phyloP scores from a whole-genome alignment of 2,329 filamentous ascomycete species.

The Penicillium sp. region DNA sequence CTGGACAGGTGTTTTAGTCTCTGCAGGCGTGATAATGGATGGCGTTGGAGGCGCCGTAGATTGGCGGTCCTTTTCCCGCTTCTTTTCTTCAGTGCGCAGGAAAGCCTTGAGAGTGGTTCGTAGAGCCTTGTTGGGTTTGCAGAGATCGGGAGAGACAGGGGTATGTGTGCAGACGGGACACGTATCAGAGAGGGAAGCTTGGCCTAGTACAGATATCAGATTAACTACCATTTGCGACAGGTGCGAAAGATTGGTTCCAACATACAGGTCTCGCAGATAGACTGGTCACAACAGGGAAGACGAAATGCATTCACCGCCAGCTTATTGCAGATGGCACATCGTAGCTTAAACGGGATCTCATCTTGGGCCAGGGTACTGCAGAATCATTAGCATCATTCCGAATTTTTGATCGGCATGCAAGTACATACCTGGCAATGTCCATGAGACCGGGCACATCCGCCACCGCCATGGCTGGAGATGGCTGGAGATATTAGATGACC shows the following conservation, averaged over 20 bases:
- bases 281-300: conserved; percentile 90
- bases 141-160: conserved; percentile 80
- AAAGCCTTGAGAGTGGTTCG: conserved; percentile 91
- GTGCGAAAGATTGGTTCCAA: conserved; percentile 11
- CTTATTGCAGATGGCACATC: conserved; percentile 90
- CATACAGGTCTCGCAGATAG: conserved; percentile 87
- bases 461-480: conserved; percentile 35
- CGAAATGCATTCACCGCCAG: conserved; percentile 88
- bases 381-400: neutral
- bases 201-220: conserved; percentile 53
- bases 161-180: conserved; percentile 94
- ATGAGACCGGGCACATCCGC: conserved; percentile 42
- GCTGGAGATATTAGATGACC: conserved; percentile 1
- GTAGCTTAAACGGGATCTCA: conserved; percentile 91
- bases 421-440: conserved; percentile 42
- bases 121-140: conserved; percentile 84
- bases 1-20: conserved; percentile 15
- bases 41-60: conserved; percentile 34
- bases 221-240: neutral
- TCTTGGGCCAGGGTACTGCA: conserved; percentile 71
- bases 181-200: conserved; percentile 69
- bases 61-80: conserved; percentile 64
- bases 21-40: conserved; percentile 23
- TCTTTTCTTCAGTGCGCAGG: conserved; percentile 86
- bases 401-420: neutral